Evolutionary conservation across 2,329 filamentous ascomycete species (phyloP), one percentile per base, ranked within the genome.

Genomic region (Sclerotinia trifoliorum): DNA sequence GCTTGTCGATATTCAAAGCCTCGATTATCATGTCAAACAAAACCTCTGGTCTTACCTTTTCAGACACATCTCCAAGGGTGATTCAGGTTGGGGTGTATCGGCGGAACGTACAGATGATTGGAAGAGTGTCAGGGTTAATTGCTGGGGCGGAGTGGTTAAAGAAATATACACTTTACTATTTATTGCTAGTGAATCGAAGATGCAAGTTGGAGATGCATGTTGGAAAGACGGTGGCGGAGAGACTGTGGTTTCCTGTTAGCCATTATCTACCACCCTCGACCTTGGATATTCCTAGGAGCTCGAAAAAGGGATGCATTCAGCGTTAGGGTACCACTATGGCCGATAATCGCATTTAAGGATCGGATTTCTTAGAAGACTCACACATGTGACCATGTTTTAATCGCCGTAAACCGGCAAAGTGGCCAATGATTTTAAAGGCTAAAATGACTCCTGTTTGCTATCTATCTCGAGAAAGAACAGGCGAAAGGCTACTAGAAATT

Each of bases 161-260:
- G 89, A 96, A 74, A 83, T 92, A 46, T 96, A 93, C 77, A 79
- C 95, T 5, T 77, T 94, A 51, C 78, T 96, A 0, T 94, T 91
- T 76, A 79, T 93, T 19, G 90, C 88, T 0, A 94, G 89, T 73
- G 83, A 86, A 67, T 83, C 89, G 44, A 83, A 83, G 70, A 78
- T 94, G 21, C 83, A 85, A 69, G 81, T 80, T 8, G 84, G 84
- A 11, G 84, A 84, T 0, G 81, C 86, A 19, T 80, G 80, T 60
- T 96, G 92, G 92, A 78, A 89, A 64, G 92, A 88, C 78, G 86
- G 83, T 0, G 83, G 83, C 1, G 88, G 88, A 0, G 75, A 84
- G 49, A 79, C 35, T 8, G 46, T 66, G 26, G 48, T 66, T 19
- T 56, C 39, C 39, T 42, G 39, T 17, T 42, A 35, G 19, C 7